These are phyloP conservation scores for Panaeolus papilionaceus DNA, from an alignment of 768 basidiomycete species.

Conservation along the genomic window DNA sequence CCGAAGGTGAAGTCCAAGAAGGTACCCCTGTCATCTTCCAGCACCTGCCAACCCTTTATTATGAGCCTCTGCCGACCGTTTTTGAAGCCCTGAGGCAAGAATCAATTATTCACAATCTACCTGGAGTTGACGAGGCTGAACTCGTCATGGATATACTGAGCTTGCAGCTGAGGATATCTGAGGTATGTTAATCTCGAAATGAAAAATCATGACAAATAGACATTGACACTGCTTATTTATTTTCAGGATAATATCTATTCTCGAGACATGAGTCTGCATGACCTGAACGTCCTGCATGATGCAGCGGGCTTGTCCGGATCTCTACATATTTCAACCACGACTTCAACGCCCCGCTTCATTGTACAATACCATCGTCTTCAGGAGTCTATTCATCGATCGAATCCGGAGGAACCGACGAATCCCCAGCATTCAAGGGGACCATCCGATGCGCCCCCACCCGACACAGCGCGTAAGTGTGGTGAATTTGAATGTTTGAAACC, in stretches of 20 bases:
- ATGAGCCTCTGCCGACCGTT: constrained; percentile 72
- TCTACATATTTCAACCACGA: constrained; percentile 61
- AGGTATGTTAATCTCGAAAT: constrained; percentile 49
- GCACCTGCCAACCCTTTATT: constrained; percentile 73
- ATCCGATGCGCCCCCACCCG: not conserved
- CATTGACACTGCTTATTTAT: constrained; percentile 11
- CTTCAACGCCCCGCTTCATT: constrained; percentile 64
- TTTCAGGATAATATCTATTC: constrained; percentile 71
- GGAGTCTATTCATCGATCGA: constrained; percentile 49
- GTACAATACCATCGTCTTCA: constrained; percentile 68
- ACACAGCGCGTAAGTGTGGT: not conserved
- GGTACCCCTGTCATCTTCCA: constrained; percentile 41
- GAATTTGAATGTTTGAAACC: too few species aligned
- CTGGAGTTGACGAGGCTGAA: constrained; percentile 62
- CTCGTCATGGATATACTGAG: constrained; percentile 76
- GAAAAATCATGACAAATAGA: not conserved
- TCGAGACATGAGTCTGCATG: constrained; percentile 74
- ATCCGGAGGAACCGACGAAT: constrained; percentile 21
- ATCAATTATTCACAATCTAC: constrained; percentile 50
- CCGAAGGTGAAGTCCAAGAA: not conserved
- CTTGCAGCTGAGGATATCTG: constrained; percentile 65
- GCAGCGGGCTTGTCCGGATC: constrained; percentile 66
- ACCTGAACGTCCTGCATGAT: constrained; percentile 74
- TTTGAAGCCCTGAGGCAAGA: constrained; percentile 79
- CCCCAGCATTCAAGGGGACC: not conserved